These are phyloP conservation scores for Ambrosia trifida DNA, from an alignment of 129 eudicot genomes.

Conservation along the genomic window DNA sequence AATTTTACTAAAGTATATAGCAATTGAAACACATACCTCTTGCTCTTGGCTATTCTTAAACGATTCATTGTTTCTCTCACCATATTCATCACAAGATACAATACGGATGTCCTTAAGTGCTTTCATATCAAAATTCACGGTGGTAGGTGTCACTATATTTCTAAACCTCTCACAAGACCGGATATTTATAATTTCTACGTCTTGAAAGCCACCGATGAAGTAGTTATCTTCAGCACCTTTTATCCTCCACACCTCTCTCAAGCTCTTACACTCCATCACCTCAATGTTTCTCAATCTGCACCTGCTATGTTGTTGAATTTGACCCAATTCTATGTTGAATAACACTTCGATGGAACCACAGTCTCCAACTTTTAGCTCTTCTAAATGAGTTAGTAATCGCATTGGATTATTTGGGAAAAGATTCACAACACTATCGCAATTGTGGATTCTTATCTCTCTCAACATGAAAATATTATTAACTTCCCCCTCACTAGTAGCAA, in stretches of 20 bases:
- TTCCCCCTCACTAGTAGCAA: not conserved
- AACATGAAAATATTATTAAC: not conserved
- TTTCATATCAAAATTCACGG: not conserved
- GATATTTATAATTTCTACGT: not conserved
- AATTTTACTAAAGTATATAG: too few species aligned
- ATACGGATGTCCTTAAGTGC: not conserved
- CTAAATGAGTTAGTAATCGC: not conserved
- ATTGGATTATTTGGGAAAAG: not conserved
- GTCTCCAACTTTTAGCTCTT: not conserved
- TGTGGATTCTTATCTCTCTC: not conserved
- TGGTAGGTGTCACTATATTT: conserved; percentile 6
- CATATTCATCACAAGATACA: not conserved
- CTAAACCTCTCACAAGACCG: not conserved
- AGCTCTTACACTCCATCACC: too few species aligned
- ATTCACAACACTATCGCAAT: not conserved
- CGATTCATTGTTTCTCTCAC: not conserved
- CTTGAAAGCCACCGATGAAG: not conserved
- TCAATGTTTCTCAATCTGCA: not conserved
- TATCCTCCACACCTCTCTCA: conserved; percentile 11
- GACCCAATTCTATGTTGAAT: not conserved
- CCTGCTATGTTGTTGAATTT: not conserved
- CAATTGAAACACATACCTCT: not conserved
- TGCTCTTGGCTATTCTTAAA: not conserved
- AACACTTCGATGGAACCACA: conserved; percentile 14
- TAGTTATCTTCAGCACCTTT: not conserved